Conservation (phyloP, 192 early-diverging fungal genomes). For the Backusella liffmaniae region DNA sequence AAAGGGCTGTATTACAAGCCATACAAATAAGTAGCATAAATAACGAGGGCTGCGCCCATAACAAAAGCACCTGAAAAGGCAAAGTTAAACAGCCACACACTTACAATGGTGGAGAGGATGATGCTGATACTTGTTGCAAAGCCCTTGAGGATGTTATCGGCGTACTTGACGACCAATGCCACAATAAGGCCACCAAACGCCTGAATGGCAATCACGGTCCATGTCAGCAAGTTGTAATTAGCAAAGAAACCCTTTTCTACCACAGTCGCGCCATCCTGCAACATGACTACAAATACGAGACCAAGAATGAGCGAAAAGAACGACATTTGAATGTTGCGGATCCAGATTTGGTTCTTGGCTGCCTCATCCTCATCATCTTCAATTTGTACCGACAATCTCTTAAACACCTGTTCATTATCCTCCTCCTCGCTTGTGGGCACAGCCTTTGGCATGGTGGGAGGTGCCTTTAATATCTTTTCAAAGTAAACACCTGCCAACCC, state of each 20-base stretch:
- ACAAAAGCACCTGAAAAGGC: slow-evolving; percentile 69
- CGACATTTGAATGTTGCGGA: slow-evolving; percentile 91
- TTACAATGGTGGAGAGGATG: slow-evolving; percentile 83
- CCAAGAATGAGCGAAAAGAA: slow-evolving; percentile 81
- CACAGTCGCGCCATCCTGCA: slow-evolving; percentile 75
- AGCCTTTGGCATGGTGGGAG: slow-evolving; percentile 12
- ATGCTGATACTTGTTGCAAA: slow-evolving; percentile 98
- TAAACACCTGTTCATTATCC: neutral
- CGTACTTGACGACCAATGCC: slow-evolving; percentile 95
- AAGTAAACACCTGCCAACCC: slow-evolving; percentile 98
- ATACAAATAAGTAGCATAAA: slow-evolving; percentile 79
- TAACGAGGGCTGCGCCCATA: slow-evolving; percentile 67
- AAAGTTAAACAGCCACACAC: slow-evolving; percentile 85
- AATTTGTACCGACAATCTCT: neutral
- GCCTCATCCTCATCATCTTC: slow-evolving; percentile 16
- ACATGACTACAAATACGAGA: slow-evolving; percentile 72
- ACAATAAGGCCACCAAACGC: slow-evolving; percentile 94
- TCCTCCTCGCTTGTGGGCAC: slow-evolving; percentile 22
- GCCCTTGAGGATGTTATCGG: slow-evolving; percentile 99
- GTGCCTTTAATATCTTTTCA: slow-evolving; percentile 95
- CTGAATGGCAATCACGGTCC: slow-evolving; percentile 81
- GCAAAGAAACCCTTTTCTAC: slow-evolving; percentile 84
- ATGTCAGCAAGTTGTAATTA: slow-evolving; percentile 83
- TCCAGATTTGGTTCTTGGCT: slow-evolving; percentile 61
- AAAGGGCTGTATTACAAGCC: slow-evolving; percentile 37